A percentile compares a stretch with the other conserved stretches of the same genome.
Evolutionary conservation across 2,329 filamentous ascomycete species (phyloP).

Genomic region (Xylaria digitata): DNA sequence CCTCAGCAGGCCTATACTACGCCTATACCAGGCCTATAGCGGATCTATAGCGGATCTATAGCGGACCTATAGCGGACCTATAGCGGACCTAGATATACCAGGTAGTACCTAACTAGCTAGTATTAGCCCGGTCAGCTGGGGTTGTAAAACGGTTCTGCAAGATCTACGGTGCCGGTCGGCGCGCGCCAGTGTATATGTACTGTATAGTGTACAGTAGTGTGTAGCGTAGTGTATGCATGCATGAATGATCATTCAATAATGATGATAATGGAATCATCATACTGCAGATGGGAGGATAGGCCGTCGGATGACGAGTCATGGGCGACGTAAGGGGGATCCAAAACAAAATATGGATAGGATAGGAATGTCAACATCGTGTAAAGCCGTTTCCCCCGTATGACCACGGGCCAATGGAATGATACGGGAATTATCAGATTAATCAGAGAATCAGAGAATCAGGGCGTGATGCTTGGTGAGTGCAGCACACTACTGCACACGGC

Average conservation of each 20-base stretch:
- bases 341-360: constrained; percentile 11
- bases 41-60: neutral
- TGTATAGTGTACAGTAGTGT: too few relatives aligned
- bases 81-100: neutral
- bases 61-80: constrained; percentile 5
- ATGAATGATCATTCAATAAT: too few relatives aligned
- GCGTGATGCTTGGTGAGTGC: constrained; percentile 24
- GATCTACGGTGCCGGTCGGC: constrained; percentile 13
- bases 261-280: neutral
- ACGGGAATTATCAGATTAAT: neutral
- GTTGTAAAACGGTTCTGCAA: constrained; percentile 23
- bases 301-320: constrained; percentile 33
- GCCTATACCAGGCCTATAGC: neutral
- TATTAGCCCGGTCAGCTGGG: constrained; percentile 12
- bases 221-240: too few relatives aligned
- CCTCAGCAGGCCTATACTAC: neutral
- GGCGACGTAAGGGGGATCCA: constrained; percentile 11
- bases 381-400: constrained; percentile 10
- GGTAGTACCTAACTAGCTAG: too few relatives aligned
- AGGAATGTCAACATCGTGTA: constrained; percentile 30
- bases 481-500: constrained; percentile 33
- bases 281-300: neutral
- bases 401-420: constrained; percentile 27
- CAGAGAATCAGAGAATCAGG: constrained; percentile 22
- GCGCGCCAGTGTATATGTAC: neutral